A percentile compares a stretch with the other conserved stretches of the same genome.
Conservation (phyloP, 805 yeast species). For the Candida germanica region DNA sequence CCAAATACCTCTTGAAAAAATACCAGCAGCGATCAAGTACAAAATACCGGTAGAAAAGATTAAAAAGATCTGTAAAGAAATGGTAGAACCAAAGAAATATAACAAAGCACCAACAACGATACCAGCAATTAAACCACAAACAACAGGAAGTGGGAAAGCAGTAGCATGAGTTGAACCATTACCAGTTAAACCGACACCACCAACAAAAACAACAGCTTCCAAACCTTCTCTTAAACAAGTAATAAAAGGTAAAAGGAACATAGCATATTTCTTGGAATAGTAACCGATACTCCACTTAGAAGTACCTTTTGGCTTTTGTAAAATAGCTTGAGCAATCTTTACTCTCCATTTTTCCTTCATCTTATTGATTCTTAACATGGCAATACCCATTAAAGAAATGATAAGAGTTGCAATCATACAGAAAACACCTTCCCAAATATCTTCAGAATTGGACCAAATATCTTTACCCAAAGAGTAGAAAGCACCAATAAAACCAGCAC, state of each 20-base stretch:
- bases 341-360: conserved; percentile 97
- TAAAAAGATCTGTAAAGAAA: conserved; percentile 85
- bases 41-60: conserved; percentile 84
- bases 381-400: conserved; percentile 93
- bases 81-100: conserved; percentile 77
- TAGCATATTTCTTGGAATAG: conserved; percentile 63
- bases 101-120: conserved; percentile 61
- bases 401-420: conserved; percentile 85
- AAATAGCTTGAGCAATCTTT: conserved; percentile 82
- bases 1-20: conserved; percentile 94
- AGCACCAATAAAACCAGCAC: conserved; percentile 93
- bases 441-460: conserved; percentile 85
- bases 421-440: conserved; percentile 95
- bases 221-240: conserved; percentile 95
- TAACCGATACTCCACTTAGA: conserved; percentile 43
- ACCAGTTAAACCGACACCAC: conserved; percentile 42
- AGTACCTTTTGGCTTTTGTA: conserved; percentile 52
- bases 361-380: conserved; percentile 92
- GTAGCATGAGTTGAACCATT: conserved; percentile 32
- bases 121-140: conserved; percentile 84
- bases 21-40: conserved; percentile 87
- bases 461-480: conserved; percentile 79
- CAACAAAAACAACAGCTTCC: conserved; percentile 45
- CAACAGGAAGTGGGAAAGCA: conserved; percentile 91
- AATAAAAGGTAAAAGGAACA: conserved; percentile 86